Conservation (phyloP, 768 basidiomycete species). For the Tricholoma flavovirens region DNA sequence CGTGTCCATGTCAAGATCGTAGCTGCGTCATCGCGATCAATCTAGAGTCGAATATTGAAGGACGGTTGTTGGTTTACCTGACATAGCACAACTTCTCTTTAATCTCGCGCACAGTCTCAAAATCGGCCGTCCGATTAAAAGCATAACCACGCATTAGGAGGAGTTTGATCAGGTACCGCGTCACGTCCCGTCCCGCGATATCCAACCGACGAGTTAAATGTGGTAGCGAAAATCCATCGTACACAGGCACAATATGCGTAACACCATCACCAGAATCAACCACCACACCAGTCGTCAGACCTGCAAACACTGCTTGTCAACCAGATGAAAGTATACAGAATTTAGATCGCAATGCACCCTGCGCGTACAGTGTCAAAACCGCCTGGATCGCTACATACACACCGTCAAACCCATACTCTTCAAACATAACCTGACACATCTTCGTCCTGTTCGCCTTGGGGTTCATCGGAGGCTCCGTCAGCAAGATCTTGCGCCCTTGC, state of each 20-base stretch:
- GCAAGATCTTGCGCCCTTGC: slow-evolving; percentile 77
- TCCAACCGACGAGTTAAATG: slow-evolving; percentile 93
- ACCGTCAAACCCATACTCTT: slow-evolving; percentile 93
- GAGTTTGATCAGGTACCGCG: slow-evolving; percentile 98
- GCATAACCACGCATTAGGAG: slow-evolving; percentile 99
- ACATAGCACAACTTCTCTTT: slow-evolving; percentile 99
- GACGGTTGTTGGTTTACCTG: slow-evolving; percentile 46
- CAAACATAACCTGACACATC: slow-evolving; percentile 99
- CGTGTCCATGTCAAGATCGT: slow-evolving; percentile 95
- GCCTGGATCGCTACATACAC: slow-evolving; percentile 99
- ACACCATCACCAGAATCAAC: slow-evolving; percentile 99
- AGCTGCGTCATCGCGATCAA: slow-evolving; percentile 40
- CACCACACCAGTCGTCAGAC: slow-evolving; percentile 96
- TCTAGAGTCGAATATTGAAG: not conserved
- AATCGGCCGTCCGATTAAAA: slow-evolving; percentile 98
- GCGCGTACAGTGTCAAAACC: slow-evolving; percentile 95
- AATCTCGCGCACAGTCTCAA: slow-evolving; percentile 97
- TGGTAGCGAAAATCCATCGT: slow-evolving; percentile 93
- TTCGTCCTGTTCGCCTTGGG: slow-evolving; percentile 86
- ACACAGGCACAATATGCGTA: slow-evolving; percentile 98
- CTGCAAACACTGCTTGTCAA: slow-evolving; percentile 37
- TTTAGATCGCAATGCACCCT: slow-evolving; percentile 56
- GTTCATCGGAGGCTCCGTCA: slow-evolving; percentile 99
- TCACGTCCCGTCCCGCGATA: slow-evolving; percentile 97
- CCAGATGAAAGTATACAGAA: not conserved